Base-by-base conservation (phyloP, 345 rosid species). In the Theobroma cacao region DNA sequence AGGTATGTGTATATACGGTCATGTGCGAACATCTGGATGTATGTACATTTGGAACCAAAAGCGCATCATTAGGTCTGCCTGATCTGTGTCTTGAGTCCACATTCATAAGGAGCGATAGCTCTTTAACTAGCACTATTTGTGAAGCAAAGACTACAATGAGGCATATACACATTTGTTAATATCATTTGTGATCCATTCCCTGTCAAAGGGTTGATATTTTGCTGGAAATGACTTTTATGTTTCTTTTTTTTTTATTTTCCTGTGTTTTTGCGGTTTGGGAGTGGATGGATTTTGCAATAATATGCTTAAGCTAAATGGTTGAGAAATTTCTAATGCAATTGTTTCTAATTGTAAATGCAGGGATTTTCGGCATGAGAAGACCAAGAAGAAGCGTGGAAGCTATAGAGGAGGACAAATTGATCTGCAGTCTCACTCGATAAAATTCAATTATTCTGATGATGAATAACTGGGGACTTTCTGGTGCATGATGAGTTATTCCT, bases 341-440 rank as follows among this genome's bases (percentile, higher is more conserved):
- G 13, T 24, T 76, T 12, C 72, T 34, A 10, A 66, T 52, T 13
- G 14, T 26, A 14, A 66, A 59, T 43, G 4, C 88, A 93, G 99
- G 94, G 97, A 17, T 81, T 97, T 94, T 65, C 88, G 98, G 77
- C 98, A 96, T 64, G 99, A 96, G 81, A 96, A 94, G 91, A 97
- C 98, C 8, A 94, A 97, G 91, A 94, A 97, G 91, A 97, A 97
- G 86, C 91, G 99, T 2, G 97, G 99, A 64, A 82, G 86, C 77
- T 96, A 94, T 81, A 92, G 97, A 86, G 99, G 99, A 76, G 99
- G 98, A 75, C 90, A 81, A 81, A 94, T 96, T 64, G 98, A 94
- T 87, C 81, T 87, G 75, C 84, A 94, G 0, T 88, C 98, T 1
- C 93, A 96, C 76, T 96, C 98, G 0, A 18, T 94, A 10, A 96